Conservation (phyloP, 2,329 filamentous ascomycete genomes). For the Stachybotrys elegans region DNA sequence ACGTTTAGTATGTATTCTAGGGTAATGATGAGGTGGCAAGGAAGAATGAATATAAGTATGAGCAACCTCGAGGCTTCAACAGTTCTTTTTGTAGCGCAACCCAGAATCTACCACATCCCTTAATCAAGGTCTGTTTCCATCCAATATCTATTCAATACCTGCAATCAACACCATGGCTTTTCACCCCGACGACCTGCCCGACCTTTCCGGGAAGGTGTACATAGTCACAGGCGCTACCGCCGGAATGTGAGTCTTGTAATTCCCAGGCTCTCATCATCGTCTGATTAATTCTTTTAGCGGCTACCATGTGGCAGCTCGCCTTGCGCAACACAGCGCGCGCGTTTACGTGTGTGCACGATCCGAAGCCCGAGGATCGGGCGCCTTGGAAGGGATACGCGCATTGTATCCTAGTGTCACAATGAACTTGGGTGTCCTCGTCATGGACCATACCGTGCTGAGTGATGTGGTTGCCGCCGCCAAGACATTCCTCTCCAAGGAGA, state of each 20-base stretch:
- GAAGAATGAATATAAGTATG: background rate
- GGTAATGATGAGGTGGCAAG: no score
- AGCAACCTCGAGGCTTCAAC: background rate
- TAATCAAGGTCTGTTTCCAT: background rate
- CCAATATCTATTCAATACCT: background rate
- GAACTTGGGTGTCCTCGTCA: background rate
- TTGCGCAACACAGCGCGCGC: constrained; percentile 1
- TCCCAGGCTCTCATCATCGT: no score
- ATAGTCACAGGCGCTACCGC: background rate
- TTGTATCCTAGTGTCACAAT: background rate
- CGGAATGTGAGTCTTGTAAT: no score
- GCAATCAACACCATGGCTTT: background rate
- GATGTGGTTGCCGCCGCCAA: background rate
- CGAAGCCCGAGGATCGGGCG: background rate
- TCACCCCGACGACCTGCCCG: background rate
- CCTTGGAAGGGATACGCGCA: background rate
- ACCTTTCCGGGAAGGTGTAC: background rate
- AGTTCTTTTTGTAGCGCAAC: background rate
- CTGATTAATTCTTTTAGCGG: no score
- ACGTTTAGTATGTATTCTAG: no score
- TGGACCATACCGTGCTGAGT: background rate
- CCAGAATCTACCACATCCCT: background rate
- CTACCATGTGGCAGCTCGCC: constrained; percentile 1
- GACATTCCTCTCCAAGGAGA: background rate
- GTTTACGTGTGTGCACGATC: constrained; percentile 4